Evolutionary conservation across 257 asterid genomes (phyloP).

Genomic region (Gardenia jasminoides): DNA sequence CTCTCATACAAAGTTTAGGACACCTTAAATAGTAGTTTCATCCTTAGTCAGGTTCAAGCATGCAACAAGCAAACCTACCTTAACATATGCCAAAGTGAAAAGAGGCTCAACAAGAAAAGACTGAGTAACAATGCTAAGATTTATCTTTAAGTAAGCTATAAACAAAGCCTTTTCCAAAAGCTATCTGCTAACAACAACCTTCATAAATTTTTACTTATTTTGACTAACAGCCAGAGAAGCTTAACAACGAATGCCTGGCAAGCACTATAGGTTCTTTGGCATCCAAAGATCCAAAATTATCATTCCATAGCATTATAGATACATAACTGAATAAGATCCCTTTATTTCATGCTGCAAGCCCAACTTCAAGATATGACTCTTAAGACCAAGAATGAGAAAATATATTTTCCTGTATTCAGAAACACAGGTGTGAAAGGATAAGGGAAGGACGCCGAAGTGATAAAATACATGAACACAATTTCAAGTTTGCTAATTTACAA

Average conservation of each 20-base stretch:
- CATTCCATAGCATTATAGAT: not conserved
- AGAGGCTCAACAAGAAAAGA: not conserved
- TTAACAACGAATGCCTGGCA: not conserved
- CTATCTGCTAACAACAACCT: not conserved
- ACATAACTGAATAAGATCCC: not conserved
- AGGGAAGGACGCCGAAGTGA: not conserved
- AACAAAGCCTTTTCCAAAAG: not conserved
- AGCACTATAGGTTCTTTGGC: not conserved
- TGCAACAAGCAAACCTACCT: not conserved
- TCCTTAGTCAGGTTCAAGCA: not conserved
- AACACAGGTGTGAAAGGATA: not conserved
- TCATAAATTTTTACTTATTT: not conserved
- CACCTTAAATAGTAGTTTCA: not conserved
- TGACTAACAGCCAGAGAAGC: not conserved
- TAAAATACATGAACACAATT: not conserved
- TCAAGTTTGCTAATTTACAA: conserved; percentile 5
- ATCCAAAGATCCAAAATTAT: not conserved
- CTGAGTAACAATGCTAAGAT: not conserved
- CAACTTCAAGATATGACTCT: not conserved
- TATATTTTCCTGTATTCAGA: not conserved
- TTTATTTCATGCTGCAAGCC: not conserved
- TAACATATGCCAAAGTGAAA: not conserved
- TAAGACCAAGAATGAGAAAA: not conserved
- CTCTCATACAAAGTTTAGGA: not conserved
- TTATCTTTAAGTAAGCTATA: not conserved